Base-by-base conservation (phyloP, 345 rosid species). In the Erucastrum elatum region DNA sequence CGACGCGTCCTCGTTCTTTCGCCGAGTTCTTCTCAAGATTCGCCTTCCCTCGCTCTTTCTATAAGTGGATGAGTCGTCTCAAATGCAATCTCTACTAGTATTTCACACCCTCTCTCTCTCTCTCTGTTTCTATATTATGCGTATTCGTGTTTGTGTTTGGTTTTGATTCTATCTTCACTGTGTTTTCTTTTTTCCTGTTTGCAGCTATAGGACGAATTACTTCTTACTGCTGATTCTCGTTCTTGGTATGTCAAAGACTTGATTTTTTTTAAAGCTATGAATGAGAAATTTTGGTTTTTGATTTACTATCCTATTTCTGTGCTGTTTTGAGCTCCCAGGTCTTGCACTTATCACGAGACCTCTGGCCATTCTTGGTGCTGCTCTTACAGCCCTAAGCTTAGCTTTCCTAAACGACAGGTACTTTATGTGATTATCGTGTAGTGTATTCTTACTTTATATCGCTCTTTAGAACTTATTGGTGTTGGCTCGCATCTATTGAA, bases 11-110 rank as follows among this genome's bases (percentile, higher is more conserved):
- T 76, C 84, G 84, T 71, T 72, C 84, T 5, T 46, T 81, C 8
- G 61, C 70, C 12, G 81, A 81, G 77, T 81, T 81, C 70, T 81
- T 81, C 81, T 81, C 84, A 59, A 66, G 81, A 81, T 81, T 81
- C 41, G 75, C 81, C 16, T 81, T 81, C 30, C 84, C 84, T 76
- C 84, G 81, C 65, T 76, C 81, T 55, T 71, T 81, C 77, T 72
- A 77, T 62, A 81, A 72, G 64, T 81, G 77, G 84, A 76, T 67
- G 77, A 81, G 81, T 3, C 84, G 84, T 37, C 81, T 81, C 75
- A 81, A 81, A 72, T 81, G 84, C 84, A 81, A 81, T 76, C 77
- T 81, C 81, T 81, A 76, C 81, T 81, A 81, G 84, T 81, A 29
- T 29, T 29, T 53, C 15, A 53, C 13, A 53, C 53, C 13, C 59